A percentile compares a stretch with the other conserved stretches of the same genome.
Conservation (phyloP, 805 yeast genomes). For the Metschnikowia vanudenii region DNA sequence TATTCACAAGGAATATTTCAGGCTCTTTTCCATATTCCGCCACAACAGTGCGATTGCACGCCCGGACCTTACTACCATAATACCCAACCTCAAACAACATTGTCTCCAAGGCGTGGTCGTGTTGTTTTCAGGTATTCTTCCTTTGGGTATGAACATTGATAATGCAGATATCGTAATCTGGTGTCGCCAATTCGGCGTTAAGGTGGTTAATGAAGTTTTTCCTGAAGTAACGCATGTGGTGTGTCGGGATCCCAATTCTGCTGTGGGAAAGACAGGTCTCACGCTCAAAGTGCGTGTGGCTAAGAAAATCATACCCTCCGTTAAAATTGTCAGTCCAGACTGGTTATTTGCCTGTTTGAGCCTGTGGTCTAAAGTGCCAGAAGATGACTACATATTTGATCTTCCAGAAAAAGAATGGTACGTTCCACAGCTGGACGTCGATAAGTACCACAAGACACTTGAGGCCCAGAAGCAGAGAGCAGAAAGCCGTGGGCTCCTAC, state of each 20-base stretch:
- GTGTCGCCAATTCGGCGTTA: constrained; percentile 91
- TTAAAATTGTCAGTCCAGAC: constrained; percentile 82
- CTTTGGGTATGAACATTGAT: constrained; percentile 70
- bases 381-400: constrained; percentile 53
- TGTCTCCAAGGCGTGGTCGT: constrained; percentile 70
- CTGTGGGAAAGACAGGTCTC: constrained; percentile 30
- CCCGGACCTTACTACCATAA: constrained; percentile 67
- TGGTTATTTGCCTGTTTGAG: constrained; percentile 90
- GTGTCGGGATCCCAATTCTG: constrained; percentile 56
- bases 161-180: constrained; percentile 86
- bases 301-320: constrained; percentile 53
- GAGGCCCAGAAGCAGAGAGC: constrained; percentile 21
- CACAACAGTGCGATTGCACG: constrained; percentile 17
- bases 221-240: constrained; percentile 82
- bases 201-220: constrained; percentile 67
- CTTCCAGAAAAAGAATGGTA: constrained; percentile 45
- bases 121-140: constrained; percentile 86
- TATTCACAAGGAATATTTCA: constrained; percentile 69
- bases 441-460: constrained; percentile 38
- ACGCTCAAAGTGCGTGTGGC: constrained; percentile 87
- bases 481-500: constrained; percentile 8
- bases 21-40: constrained; percentile 6
- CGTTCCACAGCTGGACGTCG: constrained; percentile 45
- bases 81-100: constrained; percentile 68
- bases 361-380: constrained; percentile 70